Base-by-base conservation (phyloP, 768 basidiomycete species). In the Coprinopsis marcescibilis region DNA sequence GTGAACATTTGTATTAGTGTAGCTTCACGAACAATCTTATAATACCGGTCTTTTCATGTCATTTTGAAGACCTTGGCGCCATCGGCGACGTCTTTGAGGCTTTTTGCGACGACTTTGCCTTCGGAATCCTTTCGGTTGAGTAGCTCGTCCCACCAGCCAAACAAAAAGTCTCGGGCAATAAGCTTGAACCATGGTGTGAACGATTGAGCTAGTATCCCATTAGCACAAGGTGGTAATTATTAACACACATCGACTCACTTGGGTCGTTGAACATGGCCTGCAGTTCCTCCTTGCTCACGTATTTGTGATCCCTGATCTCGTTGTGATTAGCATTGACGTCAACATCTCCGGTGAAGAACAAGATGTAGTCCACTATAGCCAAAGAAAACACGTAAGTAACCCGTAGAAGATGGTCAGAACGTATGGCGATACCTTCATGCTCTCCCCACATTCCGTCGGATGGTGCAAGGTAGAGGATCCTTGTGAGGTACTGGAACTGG, bases 141-240 rank as follows among this genome's bases (percentile, higher is more conserved):
- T 34, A 99, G 80, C 51, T 87, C 84, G 58, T 96, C 92, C 96
- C 96, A 99, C 96, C 96, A 99, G 19, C 89, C 90, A 61, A 94
- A 98, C 34, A 99, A 75, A 66, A 95, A 95, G 62, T 97, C 92
- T 3, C 93, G 81, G 2, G 92, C 93, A 59, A 99, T 98, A 23
- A 98, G 81, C 65, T 93, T 90, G 81, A 99, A 99, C 96, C 96
- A 99, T 0, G 96, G 96, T 5, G 96, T 99, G 65, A 99, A 99
- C 2, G 77, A 79, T 63, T 89, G 89, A 47, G 66, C 91, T 95
- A 57, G 37, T 38, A 38, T 17, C 37, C 20, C n/a, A 49, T 20
- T 26, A 29, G 15, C 6, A 17, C 14, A 14, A 13, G 23, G 20
- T 15, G 12, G 17, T 14, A 29, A 15, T 24, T 17, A 29, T 36